Percentiles rank a stretch among this genome's conserved stretches.
These are phyloP conservation scores for Neonectria sp. DNA, from an alignment of 2,329 filamentous ascomycete species.

Conservation along the genomic window DNA sequence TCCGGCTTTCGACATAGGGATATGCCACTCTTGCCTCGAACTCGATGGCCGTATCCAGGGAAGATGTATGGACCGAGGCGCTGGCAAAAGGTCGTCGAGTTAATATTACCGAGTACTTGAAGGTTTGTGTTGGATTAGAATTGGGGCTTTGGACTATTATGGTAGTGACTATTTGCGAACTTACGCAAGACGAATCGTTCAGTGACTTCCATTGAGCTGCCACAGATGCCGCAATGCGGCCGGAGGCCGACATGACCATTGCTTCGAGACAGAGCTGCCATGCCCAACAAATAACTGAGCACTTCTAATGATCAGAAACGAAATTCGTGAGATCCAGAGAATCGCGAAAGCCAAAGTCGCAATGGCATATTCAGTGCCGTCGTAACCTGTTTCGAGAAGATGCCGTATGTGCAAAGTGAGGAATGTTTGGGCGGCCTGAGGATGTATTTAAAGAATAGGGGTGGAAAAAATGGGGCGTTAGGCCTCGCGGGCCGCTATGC, in stretches of 20 bases:
- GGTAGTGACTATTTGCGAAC: conserved; percentile 12
- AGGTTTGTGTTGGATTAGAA: not conserved
- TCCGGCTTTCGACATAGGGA: conserved; percentile 24
- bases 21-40: conserved; percentile 13
- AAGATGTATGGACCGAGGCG: conserved; percentile 25
- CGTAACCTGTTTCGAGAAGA: no score
- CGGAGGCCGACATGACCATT: conserved; percentile 23
- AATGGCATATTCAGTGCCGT: conserved; percentile 12
- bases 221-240: conserved; percentile 29
- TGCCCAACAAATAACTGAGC: not conserved
- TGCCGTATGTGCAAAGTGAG: no score
- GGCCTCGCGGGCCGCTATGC: no score
- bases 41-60: conserved; percentile 25
- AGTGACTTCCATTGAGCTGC: conserved; percentile 23
- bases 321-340: conserved; percentile 5
- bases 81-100: conserved; percentile 27
- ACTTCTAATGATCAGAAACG: not conserved
- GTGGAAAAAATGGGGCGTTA: no score
- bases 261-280: conserved; percentile 10
- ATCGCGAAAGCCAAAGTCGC: conserved; percentile 3
- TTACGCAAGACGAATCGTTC: conserved; percentile 28
- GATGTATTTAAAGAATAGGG: no score
- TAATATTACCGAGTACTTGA: conserved; percentile 27
- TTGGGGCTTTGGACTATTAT: not conserved
- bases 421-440: no score